phyloP scores from a whole-genome alignment of 2,329 filamentous ascomycete genomes.

The Fusarium neocosmosporiellum region DNA sequence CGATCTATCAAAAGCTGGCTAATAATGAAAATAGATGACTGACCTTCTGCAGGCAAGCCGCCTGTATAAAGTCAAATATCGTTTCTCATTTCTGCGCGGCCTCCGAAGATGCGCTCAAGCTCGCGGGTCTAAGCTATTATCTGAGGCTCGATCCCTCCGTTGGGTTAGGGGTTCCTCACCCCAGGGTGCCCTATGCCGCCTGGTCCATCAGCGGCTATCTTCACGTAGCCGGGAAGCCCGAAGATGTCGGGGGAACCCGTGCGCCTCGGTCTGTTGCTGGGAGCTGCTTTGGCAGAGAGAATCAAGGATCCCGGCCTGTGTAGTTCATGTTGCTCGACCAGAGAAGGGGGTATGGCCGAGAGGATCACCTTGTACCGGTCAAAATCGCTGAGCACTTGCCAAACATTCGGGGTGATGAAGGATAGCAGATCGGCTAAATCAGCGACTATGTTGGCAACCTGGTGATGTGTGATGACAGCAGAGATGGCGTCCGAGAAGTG shows the following conservation, averaged over 20 bases:
- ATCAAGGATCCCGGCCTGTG: not conserved
- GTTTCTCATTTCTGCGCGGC: not conserved
- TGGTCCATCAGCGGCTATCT: not conserved
- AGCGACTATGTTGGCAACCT: not conserved
- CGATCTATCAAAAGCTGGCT: not conserved
- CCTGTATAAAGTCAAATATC: not conserved
- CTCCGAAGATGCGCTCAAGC: not conserved
- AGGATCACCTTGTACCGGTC: not conserved
- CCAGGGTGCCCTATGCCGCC: not conserved
- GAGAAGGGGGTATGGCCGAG: not conserved
- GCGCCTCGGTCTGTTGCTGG: not conserved
- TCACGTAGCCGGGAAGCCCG: not conserved
- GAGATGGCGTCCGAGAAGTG: not conserved
- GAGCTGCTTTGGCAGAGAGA: not conserved
- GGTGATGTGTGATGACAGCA: not conserved
- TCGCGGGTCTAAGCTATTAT: not conserved
- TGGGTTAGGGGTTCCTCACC: not conserved
- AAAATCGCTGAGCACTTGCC: not conserved
- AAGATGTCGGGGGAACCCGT: not conserved
- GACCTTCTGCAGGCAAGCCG: not conserved
- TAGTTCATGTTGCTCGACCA: not conserved
- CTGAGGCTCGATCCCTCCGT: not conserved
- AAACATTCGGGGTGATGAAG: not conserved
- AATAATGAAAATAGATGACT: not conserved
- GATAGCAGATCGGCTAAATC: constrained; percentile 4